Base-by-base conservation (phyloP, 768 basidiomycete species). In the Amanita fuliginea region DNA sequence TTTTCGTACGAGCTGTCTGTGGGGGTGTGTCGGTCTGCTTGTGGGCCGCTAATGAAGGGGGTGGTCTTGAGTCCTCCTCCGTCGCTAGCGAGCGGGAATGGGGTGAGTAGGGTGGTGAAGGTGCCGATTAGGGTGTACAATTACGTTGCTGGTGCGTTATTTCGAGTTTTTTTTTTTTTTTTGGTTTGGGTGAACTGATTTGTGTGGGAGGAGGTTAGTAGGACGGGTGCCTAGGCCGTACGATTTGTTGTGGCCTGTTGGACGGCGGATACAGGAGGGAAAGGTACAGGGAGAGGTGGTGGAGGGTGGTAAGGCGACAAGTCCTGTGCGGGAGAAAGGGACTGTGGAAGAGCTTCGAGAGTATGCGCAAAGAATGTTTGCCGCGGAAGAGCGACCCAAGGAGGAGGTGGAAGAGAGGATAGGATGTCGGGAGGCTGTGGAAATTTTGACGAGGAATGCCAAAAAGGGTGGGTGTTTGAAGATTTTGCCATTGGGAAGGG, bases 1-100 rank as follows among this genome's bases (percentile, higher is more conserved):
- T 94, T 99, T 60, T 84, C 85, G 3, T 98, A 98, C 60, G 83
- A 93, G 55, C 76, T 99, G 10, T 72, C 86, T n/a, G 75, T 98
- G 1, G 93, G 93, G 1, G 83, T 88, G 0, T 94, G 86, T 63
- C 76, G 88, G 10, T 79, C 84, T 10, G 68, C 70, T 7, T 53
- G 67, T 30, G 55, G 56, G 14, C 37, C 47, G 11, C 11, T 37
- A 14, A 4, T 35, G 11, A 6, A 14, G 18, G 21, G 39, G 18
- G 18, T 34, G 44, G 34, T 39, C 9, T 40, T 34, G 19, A 22
- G 32, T 13, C 32, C 47, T 0, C 47, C 49, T 9, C 49, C 49
- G 1, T 42, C 49, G 28, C 42, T 50, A 21, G 59, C 62, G 10
- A 70, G 68, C 39, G 68, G 64, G 32, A 75, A 71, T 54, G 78